Evolutionary conservation across 2,329 filamentous ascomycete species (phyloP).

Genomic region (Arthrocladium fulminans): DNA sequence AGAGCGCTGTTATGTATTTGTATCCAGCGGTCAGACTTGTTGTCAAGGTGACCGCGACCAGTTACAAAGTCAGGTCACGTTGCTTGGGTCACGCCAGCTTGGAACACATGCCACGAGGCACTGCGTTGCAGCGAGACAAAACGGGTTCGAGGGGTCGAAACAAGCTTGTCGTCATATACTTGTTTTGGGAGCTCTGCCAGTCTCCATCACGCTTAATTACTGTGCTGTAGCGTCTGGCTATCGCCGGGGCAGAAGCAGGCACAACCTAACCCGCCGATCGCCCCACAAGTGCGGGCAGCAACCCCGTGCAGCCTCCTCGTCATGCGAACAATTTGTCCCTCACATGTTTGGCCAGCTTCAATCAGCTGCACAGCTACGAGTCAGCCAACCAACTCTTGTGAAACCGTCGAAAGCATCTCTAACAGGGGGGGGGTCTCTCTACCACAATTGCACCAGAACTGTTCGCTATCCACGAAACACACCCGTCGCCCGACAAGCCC

Average conservation of each 20-base stretch:
- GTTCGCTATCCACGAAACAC: too few species aligned
- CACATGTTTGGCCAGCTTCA: too few species aligned
- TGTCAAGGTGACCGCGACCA: constrained; percentile 2
- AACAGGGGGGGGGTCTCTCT: too few species aligned
- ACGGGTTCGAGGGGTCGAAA: background rate
- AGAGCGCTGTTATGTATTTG: background rate
- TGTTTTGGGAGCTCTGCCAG: background rate
- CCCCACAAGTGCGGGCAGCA: background rate
- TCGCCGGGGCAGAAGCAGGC: background rate
- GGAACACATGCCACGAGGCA: background rate
- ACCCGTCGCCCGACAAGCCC: too few species aligned
- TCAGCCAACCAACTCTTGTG: too few species aligned
- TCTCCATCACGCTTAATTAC: background rate
- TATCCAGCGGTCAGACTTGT: background rate
- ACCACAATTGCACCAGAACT: too few species aligned
- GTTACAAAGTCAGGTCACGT: background rate
- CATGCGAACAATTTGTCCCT: too few species aligned
- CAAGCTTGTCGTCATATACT: background rate
- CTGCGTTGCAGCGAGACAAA: background rate
- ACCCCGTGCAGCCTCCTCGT: too few species aligned
- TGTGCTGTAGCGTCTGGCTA: too few species aligned
- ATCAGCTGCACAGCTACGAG: too few species aligned
- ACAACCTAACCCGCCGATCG: background rate
- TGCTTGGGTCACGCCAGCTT: background rate
- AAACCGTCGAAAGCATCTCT: too few species aligned